Evolutionary conservation across 2,329 filamentous ascomycete species (phyloP).

Genomic region (Helicocarpus griseus): DNA sequence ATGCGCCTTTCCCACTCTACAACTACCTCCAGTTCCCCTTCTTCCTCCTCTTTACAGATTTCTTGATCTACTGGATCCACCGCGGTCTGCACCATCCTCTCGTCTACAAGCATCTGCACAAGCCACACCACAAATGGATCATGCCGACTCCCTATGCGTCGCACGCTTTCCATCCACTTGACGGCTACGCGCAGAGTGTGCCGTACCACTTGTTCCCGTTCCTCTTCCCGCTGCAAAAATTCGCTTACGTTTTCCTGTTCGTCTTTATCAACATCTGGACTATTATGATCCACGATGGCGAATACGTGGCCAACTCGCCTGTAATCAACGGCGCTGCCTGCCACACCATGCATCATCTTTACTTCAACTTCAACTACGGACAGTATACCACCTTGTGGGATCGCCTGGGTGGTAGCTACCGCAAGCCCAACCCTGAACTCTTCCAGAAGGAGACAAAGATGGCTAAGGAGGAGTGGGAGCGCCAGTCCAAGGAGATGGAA

Average conservation of each 20-base stretch:
- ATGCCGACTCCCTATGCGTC: slow-evolving; percentile 92
- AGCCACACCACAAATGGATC: slow-evolving; percentile 99
- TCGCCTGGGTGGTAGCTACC: slow-evolving; percentile 75
- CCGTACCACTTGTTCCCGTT: slow-evolving; percentile 93
- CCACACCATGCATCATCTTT: slow-evolving; percentile 83
- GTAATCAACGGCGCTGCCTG: slow-evolving; percentile 90
- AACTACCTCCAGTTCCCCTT: slow-evolving; percentile 74
- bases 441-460: slow-evolving; percentile 81
- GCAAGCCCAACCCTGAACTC: slow-evolving; percentile 73
- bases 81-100: slow-evolving; percentile 69
- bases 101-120: slow-evolving; percentile 84
- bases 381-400: slow-evolving; percentile 94
- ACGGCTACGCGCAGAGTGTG: slow-evolving; percentile 78
- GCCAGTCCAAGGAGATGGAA: slow-evolving; percentile 68
- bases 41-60: slow-evolving; percentile 82
- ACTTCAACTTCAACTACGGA: slow-evolving; percentile 87
- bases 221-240: slow-evolving; percentile 84
- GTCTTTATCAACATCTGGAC: slow-evolving; percentile 95
- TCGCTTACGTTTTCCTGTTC: slow-evolving; percentile 77
- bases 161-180: slow-evolving; percentile 89
- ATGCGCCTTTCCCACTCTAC: slow-evolving; percentile 70
- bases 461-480: slow-evolving; percentile 67
- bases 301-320: slow-evolving; percentile 85
- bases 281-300: slow-evolving; percentile 89
- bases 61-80: slow-evolving; percentile 86